Percentiles rank a stretch among this genome's conserved stretches.
Conservation (phyloP, 805 yeast species). For the Myxozyma neglecta region DNA sequence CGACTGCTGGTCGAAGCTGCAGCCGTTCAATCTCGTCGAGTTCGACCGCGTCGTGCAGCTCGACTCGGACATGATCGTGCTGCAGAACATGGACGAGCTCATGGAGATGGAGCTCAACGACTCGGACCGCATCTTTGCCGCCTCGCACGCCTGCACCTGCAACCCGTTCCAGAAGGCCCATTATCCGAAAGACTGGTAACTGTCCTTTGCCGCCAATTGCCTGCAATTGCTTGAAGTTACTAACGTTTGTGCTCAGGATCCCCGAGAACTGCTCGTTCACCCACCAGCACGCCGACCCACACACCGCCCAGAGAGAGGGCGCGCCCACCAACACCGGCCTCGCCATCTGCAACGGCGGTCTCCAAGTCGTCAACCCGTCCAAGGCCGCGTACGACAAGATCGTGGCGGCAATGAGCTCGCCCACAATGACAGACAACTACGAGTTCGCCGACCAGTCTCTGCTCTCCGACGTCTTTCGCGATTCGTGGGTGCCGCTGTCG, state of each 20-base stretch:
- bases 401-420: constrained; percentile 44
- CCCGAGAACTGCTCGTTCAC: constrained; percentile 54
- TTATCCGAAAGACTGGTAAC: constrained; percentile 55
- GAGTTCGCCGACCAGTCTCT: constrained; percentile 61
- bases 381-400: constrained; percentile 45
- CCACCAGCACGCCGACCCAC: constrained; percentile 33
- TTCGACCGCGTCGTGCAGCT: constrained; percentile 56
- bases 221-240: too few relatives aligned
- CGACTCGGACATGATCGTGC: constrained; percentile 61
- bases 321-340: constrained; percentile 46
- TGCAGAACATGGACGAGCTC: constrained; percentile 59
- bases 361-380: constrained; percentile 52
- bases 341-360: constrained; percentile 60
- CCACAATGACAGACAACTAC: constrained; percentile 45
- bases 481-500: constrained; percentile 53
- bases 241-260: too few relatives aligned
- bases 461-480: constrained; percentile 54
- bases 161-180: constrained; percentile 55
- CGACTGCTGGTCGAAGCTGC: constrained; percentile 64
- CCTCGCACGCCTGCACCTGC: constrained; percentile 63
- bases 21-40: constrained; percentile 53
- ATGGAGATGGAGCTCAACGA: constrained; percentile 49
- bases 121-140: constrained; percentile 46
- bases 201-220: too few relatives aligned
- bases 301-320: constrained; percentile 30